Conservation (phyloP, 805 yeast species). For the Henningerozyma blattae region DNA sequence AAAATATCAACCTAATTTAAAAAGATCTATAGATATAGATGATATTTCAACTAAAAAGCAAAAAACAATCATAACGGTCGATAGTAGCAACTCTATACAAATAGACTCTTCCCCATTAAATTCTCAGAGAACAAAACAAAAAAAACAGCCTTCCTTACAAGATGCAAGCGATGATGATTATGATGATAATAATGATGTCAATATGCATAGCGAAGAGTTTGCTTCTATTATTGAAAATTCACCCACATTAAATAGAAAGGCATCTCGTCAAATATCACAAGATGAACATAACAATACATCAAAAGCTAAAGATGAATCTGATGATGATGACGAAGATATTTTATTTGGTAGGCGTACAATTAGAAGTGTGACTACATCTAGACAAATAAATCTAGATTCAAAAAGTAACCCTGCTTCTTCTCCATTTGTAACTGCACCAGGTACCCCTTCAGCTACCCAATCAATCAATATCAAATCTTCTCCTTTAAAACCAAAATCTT, state of each 20-base stretch:
- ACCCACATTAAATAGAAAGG: conserved; percentile 9
- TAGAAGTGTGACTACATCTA: conserved; percentile 17
- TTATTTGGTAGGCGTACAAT: conserved; percentile 19
- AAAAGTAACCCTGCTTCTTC: conserved; percentile 14
- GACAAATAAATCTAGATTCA: conserved; percentile 17
- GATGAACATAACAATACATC: conserved; percentile 1
- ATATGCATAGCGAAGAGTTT: conserved; percentile 3
- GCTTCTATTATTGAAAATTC: conserved; percentile 14
- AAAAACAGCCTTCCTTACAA: no score
- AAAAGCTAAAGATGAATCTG: conserved; percentile 26
- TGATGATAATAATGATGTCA: conserved; percentile 2
- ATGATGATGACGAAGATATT: conserved; percentile 23
- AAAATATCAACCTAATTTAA: neutral
- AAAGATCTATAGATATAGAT: neutral
- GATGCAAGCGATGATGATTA: no score
- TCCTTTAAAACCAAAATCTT: neutral
- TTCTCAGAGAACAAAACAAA: conserved; percentile 3
- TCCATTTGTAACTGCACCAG: conserved; percentile 25
- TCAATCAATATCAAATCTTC: neutral
- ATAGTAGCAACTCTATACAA: conserved; percentile 1
- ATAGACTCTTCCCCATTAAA: conserved; percentile 20
- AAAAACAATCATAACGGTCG: conserved; percentile 3
- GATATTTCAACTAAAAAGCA: conserved; percentile 6
- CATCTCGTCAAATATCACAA: neutral
- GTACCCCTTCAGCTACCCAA: conserved; percentile 12